These are phyloP conservation scores for Tuber umbilicatum DNA, from an alignment of 495 filamentous ascomycete species.

Conservation along the genomic window DNA sequence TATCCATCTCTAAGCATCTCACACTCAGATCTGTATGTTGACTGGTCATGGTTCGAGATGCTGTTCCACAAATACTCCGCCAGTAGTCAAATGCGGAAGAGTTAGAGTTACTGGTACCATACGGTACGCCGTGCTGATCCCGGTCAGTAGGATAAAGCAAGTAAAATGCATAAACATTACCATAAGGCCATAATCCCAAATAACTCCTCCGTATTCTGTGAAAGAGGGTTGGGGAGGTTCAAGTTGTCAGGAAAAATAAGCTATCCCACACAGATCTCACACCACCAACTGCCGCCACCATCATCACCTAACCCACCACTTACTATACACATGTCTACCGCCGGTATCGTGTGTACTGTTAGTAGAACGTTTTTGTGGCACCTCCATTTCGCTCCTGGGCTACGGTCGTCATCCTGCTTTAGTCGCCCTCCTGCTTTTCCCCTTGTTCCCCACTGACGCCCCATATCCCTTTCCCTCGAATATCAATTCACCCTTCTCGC, in stretches of 20 bases:
- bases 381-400: neutral
- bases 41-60: neutral
- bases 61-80: neutral
- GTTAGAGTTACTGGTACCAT: neutral
- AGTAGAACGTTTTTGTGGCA: neutral
- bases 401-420: neutral
- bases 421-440: neutral
- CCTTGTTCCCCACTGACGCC: neutral
- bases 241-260: neutral
- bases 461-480: neutral
- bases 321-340: neutral
- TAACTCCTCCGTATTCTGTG: neutral
- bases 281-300: neutral
- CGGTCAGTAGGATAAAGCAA: neutral
- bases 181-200: neutral
- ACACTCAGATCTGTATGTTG: neutral
- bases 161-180: neutral
- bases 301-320: neutral
- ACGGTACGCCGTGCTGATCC: neutral
- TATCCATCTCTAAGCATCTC: neutral
- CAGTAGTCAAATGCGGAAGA: neutral
- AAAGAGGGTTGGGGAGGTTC: neutral
- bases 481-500: neutral
- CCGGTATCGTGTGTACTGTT: neutral
- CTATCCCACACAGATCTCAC: neutral